Evolutionary conservation across 352 stramenopile species (phyloP), one percentile per base, ranked within the genome.

Genomic region (Thalassiosira exigua): DNA sequence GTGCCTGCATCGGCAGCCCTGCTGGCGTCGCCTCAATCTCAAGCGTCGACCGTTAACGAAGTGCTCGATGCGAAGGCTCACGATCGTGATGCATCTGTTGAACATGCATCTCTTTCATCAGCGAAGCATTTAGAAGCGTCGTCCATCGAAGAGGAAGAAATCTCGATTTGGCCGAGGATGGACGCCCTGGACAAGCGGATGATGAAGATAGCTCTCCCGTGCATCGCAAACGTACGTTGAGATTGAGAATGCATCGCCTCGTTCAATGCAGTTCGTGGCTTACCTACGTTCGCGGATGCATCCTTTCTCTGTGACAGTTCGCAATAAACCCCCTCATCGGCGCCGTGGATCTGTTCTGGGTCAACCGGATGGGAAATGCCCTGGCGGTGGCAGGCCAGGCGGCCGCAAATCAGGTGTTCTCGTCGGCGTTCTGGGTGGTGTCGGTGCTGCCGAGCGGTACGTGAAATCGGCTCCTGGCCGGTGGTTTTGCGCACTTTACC

Each of bases 331-430:
- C 90, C 0, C 53, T 94, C 4, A 87, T 94, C 60, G 88, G 88
- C 12, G 85, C 89, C 11, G 85, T 94, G 0, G 91, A 95, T 71
- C 69, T 93, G 26, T 94, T 95, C 71, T 95, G 86, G 86, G 87
- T 95, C 12, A 93, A 93, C 82, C 69, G 85, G 4, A 91, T 94
- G 87, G 83, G 87, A 19, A 91, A 93, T 81, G 82, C 88, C 9
- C 62, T 93, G 48, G 89, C 91, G 21, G 81, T 95, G 22, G 91
- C 91, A 2, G 91, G 88, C 14, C 89, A 94, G 56, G 85, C 85
- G 1, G 91, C 91, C 26, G 88, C 89, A 0, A 95, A 95, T 73
- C 91, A 95, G 76, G 86, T 94, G 1, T 95, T 95, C 58, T 84
- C 46, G 33, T 85, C 69, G 0, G 80, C 82, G 17, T 95, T 94